Base-by-base conservation (phyloP, 805 yeast species). In the Ogataea paradorogensis region DNA sequence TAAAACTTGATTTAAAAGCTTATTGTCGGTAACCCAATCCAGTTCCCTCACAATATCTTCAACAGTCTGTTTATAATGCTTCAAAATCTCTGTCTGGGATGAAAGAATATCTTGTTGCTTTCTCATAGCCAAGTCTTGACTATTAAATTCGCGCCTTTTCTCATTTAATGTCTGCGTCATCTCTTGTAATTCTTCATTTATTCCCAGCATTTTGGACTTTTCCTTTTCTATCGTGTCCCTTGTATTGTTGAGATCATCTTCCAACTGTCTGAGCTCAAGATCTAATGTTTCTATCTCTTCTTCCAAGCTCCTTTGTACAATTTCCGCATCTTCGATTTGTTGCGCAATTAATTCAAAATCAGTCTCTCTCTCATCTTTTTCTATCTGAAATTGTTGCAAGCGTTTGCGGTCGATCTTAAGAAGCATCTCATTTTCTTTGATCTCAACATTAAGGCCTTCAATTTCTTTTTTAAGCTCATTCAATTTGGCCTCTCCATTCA, bases 401-500 rank as follows among this genome's bases (percentile, higher is more conserved):
- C 56, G 53, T 38, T 72, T 80, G 20, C 76, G 78, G 29, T 70
- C 69, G 1, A 61, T 54, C 16, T 74, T 76, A 15, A 78, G 61
- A 2, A 55, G 59, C 1, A 50, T 50, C 36, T 76, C 79, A 15
- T 65, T 49, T 2, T 52, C 35, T 2, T 50, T 54, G 0, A 74
- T 53, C 32, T 71, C 62, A 6, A 54, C 46, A 0, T 66, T 53
- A 4, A 83, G 58, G 7, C 53, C 47, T 9, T 56, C 53, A 16
- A 83, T 69, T 45, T 84, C 88, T 5, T 53, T 45, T 47, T 76
- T 73, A 29, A 84, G 64, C 52, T 84, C 78, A 34, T 76, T 77
- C 43, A 95, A 68, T 59, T 91, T 95, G 1, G 82, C 74, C 1
- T 90, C 87, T 51, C 89, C 90, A 58, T 95, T 84, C 30, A 66